These are phyloP conservation scores for Globisporangium parvum DNA, from an alignment of 352 stramenopile species.

Conservation along the genomic window DNA sequence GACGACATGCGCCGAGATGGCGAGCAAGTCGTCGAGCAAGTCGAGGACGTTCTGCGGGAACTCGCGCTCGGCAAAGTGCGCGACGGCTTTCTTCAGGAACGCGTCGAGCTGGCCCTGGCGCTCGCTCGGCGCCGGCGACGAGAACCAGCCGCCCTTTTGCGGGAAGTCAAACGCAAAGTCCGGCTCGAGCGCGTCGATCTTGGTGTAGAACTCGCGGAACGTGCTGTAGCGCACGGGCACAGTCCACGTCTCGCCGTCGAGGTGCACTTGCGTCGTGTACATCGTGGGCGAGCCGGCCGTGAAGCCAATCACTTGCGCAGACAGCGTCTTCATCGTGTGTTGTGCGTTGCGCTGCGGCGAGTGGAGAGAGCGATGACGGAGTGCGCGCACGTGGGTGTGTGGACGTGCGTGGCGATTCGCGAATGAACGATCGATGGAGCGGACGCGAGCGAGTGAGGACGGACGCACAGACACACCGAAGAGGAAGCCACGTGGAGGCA, in stretches of 20 bases:
- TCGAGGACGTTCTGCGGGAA: conserved; percentile 32
- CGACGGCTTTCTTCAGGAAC: conserved; percentile 49
- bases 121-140: conserved; percentile 42
- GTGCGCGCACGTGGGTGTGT: not conserved
- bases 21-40: conserved; percentile 50
- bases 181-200: conserved; percentile 36
- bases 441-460: not conserved
- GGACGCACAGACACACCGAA: not conserved
- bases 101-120: conserved; percentile 57
- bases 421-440: conserved; percentile 4
- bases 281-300: conserved; percentile 26
- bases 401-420: conserved; percentile 2
- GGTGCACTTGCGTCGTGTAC: conserved; percentile 46
- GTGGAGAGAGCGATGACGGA: not conserved
- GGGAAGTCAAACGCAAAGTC: conserved; percentile 58
- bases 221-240: conserved; percentile 58
- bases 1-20: conserved; percentile 35
- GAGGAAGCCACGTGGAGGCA: not conserved
- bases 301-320: conserved; percentile 40
- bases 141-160: conserved; percentile 58
- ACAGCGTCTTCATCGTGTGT: conserved; percentile 20
- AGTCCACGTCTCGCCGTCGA: conserved; percentile 34
- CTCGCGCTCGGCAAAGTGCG: conserved; percentile 38
- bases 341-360: not conserved
- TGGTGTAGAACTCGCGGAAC: conserved; percentile 53